A percentile compares a stretch with the other conserved stretches of the same genome.
These are phyloP conservation scores for Penicillium sp. DNA, from an alignment of 2,329 filamentous ascomycete genomes.

Conservation along the genomic window DNA sequence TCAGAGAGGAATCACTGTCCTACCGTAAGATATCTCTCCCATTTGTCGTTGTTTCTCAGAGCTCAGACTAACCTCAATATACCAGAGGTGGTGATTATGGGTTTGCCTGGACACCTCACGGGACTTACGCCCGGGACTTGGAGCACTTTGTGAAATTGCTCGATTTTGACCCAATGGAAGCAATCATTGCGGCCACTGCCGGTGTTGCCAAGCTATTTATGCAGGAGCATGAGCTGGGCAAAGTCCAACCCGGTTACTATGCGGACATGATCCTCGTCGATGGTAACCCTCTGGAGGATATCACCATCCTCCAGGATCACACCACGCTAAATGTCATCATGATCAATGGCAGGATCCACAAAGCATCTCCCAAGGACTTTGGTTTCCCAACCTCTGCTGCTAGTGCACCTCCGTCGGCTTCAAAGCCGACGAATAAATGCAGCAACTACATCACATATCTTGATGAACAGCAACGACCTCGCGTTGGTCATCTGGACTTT, in stretches of 20 bases:
- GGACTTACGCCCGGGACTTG: slow-evolving; percentile 44
- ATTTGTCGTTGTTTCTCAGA: too few relatives aligned
- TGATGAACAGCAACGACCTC: background rate
- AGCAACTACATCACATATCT: background rate
- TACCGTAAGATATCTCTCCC: slow-evolving; percentile 25
- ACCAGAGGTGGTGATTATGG: slow-evolving; percentile 42
- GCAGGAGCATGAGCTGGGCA: slow-evolving; percentile 28
- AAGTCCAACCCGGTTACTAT: slow-evolving; percentile 40
- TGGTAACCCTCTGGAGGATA: slow-evolving; percentile 42
- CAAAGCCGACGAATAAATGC: background rate
- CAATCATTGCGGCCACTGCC: slow-evolving; percentile 41
- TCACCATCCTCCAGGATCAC: slow-evolving; percentile 39
- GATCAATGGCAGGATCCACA: slow-evolving; percentile 47
- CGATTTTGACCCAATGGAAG: slow-evolving; percentile 41
- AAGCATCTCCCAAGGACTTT: slow-evolving; percentile 12
- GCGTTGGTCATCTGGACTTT: background rate
- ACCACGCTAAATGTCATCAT: slow-evolving; percentile 42
- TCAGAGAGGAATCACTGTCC: slow-evolving; percentile 31
- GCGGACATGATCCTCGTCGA: slow-evolving; percentile 45
- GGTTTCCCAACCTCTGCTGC: background rate
- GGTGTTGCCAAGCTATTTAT: slow-evolving; percentile 39
- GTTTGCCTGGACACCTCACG: slow-evolving; percentile 46
- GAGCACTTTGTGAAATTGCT: slow-evolving; percentile 45
- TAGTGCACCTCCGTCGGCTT: background rate
- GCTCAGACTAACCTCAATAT: background rate